phyloP scores from a whole-genome alignment of 2,329 filamentous ascomycete genomes.

The Neofusicoccum umdonicola region DNA sequence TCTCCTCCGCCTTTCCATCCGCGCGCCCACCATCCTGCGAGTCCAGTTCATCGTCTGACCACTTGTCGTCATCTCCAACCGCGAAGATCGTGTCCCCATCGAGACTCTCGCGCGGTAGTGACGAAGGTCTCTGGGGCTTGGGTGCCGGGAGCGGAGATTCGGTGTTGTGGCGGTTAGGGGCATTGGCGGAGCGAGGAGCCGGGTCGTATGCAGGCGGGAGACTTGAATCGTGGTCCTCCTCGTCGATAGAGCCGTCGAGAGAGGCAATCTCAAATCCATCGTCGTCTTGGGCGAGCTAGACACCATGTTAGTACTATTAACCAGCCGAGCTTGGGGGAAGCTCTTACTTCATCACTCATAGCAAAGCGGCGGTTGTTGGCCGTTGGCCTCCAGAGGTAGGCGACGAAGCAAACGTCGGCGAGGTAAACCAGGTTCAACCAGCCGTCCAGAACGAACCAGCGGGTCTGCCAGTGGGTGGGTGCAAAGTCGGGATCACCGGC shows the following conservation, averaged over 20 bases:
- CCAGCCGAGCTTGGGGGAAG: not conserved
- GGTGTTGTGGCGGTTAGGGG: slow-evolving; percentile 25
- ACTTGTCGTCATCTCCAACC: slow-evolving; percentile 82
- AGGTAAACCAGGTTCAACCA: slow-evolving; percentile 98
- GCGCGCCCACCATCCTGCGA: slow-evolving; percentile 36
- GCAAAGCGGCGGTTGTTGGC: slow-evolving; percentile 96
- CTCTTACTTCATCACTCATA: slow-evolving; percentile 86
- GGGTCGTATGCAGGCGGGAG: slow-evolving; percentile 42
- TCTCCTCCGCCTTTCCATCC: slow-evolving; percentile 24
- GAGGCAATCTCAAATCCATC: slow-evolving; percentile 97
- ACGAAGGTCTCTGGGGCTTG: slow-evolving; percentile 46
- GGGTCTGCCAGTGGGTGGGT: slow-evolving; percentile 92
- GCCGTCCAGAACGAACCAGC: slow-evolving; percentile 96
- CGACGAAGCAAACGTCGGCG: slow-evolving; percentile 86
- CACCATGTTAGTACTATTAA: slow-evolving; percentile 26
- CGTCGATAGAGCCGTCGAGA: slow-evolving; percentile 72
- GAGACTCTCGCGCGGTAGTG: slow-evolving; percentile 58
- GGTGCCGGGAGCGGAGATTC: slow-evolving; percentile 54
- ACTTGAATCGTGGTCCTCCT: slow-evolving; percentile 50
- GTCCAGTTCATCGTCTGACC: slow-evolving; percentile 70
- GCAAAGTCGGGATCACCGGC: slow-evolving; percentile 83
- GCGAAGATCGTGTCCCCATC: slow-evolving; percentile 97
- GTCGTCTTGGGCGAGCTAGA: slow-evolving; percentile 87
- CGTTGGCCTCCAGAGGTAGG: slow-evolving; percentile 94
- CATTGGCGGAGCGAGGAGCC: slow-evolving; percentile 26